Conservation (phyloP, 495 filamentous ascomycete genomes). For the Lasiosphaeris hirsuta region DNA sequence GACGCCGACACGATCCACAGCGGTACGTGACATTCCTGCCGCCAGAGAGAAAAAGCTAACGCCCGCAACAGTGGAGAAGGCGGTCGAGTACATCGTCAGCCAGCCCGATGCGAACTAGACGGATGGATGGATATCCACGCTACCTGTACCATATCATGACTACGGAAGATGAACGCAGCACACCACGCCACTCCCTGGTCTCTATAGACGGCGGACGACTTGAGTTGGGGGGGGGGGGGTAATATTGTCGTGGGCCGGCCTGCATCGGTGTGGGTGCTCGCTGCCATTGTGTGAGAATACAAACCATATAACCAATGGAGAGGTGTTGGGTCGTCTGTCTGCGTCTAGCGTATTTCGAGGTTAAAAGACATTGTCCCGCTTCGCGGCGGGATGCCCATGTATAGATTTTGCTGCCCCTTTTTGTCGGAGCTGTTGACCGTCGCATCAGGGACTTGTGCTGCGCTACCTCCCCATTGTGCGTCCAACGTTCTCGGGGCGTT, state of each 20-base stretch:
- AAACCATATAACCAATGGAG: background rate
- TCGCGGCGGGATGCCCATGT: no score
- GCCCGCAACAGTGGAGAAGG: constrained; percentile 74
- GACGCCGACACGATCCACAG: constrained; percentile 96
- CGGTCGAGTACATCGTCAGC: constrained; percentile 89
- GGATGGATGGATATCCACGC: background rate
- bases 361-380: no score
- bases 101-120: constrained; percentile 76
- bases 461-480: no score
- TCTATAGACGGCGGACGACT: constrained; percentile 19
- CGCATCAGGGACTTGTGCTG: no score
- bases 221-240: constrained; percentile 1
- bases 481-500: no score
- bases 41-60: constrained; percentile 14
- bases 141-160: constrained; percentile 26
- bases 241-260: constrained; percentile 10
- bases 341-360: background rate
- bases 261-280: background rate
- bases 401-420: no score
- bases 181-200: constrained; percentile 28
- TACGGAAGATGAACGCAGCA: constrained; percentile 13
- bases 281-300: constrained; percentile 2
- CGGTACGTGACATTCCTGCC: constrained; percentile 58
- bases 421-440: no score
- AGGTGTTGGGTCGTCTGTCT: background rate